A percentile compares a stretch with the other conserved stretches of the same genome.
These are phyloP conservation scores for Mallotus japonicus DNA, from an alignment of 441 rosid genomes.

Conservation along the genomic window DNA sequence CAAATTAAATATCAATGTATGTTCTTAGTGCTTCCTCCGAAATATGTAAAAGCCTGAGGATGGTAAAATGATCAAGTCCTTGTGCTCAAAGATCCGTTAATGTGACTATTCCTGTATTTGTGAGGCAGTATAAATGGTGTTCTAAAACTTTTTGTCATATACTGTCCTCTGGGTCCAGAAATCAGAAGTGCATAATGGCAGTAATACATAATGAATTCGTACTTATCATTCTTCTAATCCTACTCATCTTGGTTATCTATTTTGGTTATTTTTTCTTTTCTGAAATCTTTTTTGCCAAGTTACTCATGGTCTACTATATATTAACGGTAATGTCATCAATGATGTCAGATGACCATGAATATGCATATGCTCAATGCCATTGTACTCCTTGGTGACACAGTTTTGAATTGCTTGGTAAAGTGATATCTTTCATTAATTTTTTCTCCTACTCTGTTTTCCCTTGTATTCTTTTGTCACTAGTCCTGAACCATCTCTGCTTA, in stretches of 20 bases:
- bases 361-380: conserved; percentile 78
- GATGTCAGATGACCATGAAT: conserved; percentile 60
- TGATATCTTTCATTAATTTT: neutral
- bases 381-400: conserved; percentile 72
- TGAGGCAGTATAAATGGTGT: neutral
- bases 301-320: conserved; percentile 8
- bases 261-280: neutral
- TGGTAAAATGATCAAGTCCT: neutral
- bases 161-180: too few species aligned
- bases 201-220: too few species aligned
- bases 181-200: too few species aligned
- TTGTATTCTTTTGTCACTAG: conserved; percentile 1
- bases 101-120: neutral
- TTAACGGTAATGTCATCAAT: neutral
- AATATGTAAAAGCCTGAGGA: neutral
- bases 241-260: neutral
- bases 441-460: neutral
- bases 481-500: neutral
- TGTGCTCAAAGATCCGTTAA: neutral
- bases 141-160: too few species aligned
- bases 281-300: neutral
- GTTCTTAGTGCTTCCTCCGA: too few species aligned
- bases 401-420: conserved; percentile 80
- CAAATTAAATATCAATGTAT: too few species aligned
- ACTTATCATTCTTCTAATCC: neutral